Evolutionary conservation across 768 basidiomycete species (phyloP), one percentile per base, ranked within the genome.

Genomic region (Termitomyces sp.): DNA sequence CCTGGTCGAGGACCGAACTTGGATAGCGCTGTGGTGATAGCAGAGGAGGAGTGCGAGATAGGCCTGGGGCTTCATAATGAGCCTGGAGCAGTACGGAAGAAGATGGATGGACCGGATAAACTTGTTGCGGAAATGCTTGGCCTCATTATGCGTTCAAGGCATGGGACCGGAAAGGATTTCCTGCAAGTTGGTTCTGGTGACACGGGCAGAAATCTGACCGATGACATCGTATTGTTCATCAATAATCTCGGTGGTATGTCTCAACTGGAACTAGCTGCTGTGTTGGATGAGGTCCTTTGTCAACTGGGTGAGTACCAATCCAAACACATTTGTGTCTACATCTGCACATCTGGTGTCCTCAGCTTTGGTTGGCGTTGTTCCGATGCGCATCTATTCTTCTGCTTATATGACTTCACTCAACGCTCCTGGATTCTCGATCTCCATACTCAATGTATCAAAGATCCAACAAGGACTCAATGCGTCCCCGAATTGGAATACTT

Each of bases 331-430:
- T 24, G 54, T 33, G 11, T 24, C 24, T 22, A 30, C 45, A 54
- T 46, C 27, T 54, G 42, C n/a, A 27, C n/a, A 6, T 54, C 24
- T n/a, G 27, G 52, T 39, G n/a, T 18, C 51, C 56, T 33, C 48
- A 80, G 76, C 62, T 6, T 61, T 58, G 1, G 54, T 62, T 11
- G 51, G 67, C 24, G 70, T 82, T 33, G 59, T 64, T 45, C 81
- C 78, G 0, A 60, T 66, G 16, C 70, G 82, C 18, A 72, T 82
- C 11, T 81, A 81, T 65, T 68, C 71, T 7, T 78, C 80, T 4
- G 68, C 78, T 2, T 85, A 78, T 67, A 84, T 85, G 81, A 83
- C 83, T 2, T 82, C 81, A 8, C 75, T 85, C 59, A 84, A 84
- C 64, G 81, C 81, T n/a, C 83, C 84, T 1, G 82, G 82, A 27